A percentile compares a stretch with the other conserved stretches of the same genome.
These are phyloP conservation scores for Ciborinia camelliae DNA, from an alignment of 2,329 filamentous ascomycete species.

Conservation along the genomic window DNA sequence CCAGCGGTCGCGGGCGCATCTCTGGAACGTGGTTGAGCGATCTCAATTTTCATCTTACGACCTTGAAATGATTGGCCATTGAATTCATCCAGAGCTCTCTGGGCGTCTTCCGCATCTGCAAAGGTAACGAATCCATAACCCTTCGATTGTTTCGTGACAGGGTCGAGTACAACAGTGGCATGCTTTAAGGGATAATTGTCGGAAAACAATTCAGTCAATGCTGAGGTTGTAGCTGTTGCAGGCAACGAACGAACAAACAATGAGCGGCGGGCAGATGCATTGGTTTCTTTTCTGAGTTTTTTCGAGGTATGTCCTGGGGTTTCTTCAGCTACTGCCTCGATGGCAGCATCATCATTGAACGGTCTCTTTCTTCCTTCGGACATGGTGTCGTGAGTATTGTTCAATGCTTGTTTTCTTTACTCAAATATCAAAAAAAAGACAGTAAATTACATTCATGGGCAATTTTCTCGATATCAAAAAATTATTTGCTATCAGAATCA, in stretches of 20 bases:
- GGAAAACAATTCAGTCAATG: constrained; percentile 85
- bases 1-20: constrained; percentile 51
- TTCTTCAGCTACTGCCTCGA: constrained; percentile 22
- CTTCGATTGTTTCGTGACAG: constrained; percentile 78
- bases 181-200: constrained; percentile 94
- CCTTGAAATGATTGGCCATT: constrained; percentile 76
- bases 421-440: neutral
- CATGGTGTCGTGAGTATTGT: constrained; percentile 22
- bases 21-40: constrained; percentile 82
- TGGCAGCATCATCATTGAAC: constrained; percentile 25
- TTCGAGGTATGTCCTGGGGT: constrained; percentile 44
- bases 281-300: constrained; percentile 56
- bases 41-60: constrained; percentile 77
- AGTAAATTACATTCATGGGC: neutral
- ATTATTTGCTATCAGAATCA: constrained; percentile 16
- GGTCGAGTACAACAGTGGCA: constrained; percentile 86
- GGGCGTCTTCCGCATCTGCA: constrained; percentile 86
- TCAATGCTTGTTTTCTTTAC: neutral
- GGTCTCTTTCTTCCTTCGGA: constrained; percentile 32
- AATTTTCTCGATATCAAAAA: constrained; percentile 16
- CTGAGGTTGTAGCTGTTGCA: constrained; percentile 72
- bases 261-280: constrained; percentile 51
- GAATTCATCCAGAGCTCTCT: constrained; percentile 75
- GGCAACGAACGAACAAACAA: constrained; percentile 91
- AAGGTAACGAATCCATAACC: constrained; percentile 98